Conservation (phyloP, 192 early-diverging fungal genomes). For the Umbelopsis vinacea region DNA sequence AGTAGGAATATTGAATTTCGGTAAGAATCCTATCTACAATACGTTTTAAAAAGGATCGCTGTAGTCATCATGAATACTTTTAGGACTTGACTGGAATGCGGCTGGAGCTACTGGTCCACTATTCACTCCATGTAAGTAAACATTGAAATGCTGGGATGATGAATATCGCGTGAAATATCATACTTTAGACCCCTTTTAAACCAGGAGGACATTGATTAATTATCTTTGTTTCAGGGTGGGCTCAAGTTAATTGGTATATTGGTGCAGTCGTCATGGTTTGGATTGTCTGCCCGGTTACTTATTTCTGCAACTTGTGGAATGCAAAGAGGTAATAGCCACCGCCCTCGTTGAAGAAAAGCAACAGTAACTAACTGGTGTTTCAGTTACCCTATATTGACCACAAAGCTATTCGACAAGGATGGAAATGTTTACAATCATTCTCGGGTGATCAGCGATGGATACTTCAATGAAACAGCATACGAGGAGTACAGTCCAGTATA, state of each 20-base stretch:
- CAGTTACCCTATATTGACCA: constrained; percentile 43
- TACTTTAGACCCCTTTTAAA: no score
- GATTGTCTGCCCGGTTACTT: constrained; percentile 61
- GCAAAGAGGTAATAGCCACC: constrained; percentile 40
- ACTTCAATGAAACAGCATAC: constrained; percentile 52
- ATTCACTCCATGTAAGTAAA: constrained; percentile 22
- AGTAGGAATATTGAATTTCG: constrained; percentile 16
- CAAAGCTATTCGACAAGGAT: constrained; percentile 35
- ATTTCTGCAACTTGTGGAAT: constrained; percentile 59
- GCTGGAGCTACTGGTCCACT: constrained; percentile 22
- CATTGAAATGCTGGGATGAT: no score
- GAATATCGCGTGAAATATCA: no score
- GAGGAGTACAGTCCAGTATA: constrained; percentile 50
- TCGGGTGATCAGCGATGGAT: constrained; percentile 43
- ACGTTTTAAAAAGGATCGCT: not conserved
- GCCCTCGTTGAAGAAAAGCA: not conserved
- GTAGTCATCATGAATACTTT: not conserved
- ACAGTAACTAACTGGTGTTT: constrained; percentile 32
- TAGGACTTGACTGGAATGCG: constrained; percentile 28
- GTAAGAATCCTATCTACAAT: not conserved
- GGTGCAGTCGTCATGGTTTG: constrained; percentile 58
- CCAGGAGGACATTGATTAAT: no score
- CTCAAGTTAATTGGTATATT: constrained; percentile 68
- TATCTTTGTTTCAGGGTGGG: constrained; percentile 34
- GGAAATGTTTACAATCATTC: constrained; percentile 11